Conservation (phyloP, 768 basidiomycete species). For the Postia placenta region DNA sequence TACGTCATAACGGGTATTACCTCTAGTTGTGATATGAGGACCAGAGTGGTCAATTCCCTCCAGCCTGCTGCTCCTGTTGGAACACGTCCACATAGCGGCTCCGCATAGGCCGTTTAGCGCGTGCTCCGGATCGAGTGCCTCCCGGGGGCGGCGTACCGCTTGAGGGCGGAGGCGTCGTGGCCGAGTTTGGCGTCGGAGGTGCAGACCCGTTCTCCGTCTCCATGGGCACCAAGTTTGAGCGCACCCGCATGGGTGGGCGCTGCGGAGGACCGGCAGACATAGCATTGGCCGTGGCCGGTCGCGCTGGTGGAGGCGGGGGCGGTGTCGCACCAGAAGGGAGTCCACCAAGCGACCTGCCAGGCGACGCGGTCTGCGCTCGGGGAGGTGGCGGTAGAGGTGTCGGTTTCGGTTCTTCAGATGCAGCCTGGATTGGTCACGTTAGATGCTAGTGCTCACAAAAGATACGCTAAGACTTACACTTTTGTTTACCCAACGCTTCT, state of each 20-base stretch:
- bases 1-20: background rate
- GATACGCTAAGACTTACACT: constrained; percentile 44
- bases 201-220: constrained; percentile 24
- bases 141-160: constrained; percentile 35
- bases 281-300: constrained; percentile 49
- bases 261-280: constrained; percentile 53
- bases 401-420: constrained; percentile 46
- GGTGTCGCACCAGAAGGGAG: constrained; percentile 28
- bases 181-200: constrained; percentile 20
- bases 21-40: background rate
- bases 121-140: constrained; percentile 49
- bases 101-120: constrained; percentile 70
- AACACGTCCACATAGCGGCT: constrained; percentile 91
- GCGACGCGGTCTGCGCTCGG: constrained; percentile 82
- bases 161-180: constrained; percentile 31
- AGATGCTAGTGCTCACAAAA: background rate
- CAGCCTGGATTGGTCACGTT: constrained; percentile 36
- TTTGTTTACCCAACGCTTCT: constrained; percentile 94
- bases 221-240: constrained; percentile 59
- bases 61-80: constrained; percentile 35
- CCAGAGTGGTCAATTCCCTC: constrained; percentile 3
- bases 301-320: constrained; percentile 36
- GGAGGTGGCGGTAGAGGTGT: constrained; percentile 73
- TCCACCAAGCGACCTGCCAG: constrained; percentile 43
- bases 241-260: constrained; percentile 45